Evolutionary conservation across 306 rosid species (phyloP).

Genomic region (Vigna nakashimae): DNA sequence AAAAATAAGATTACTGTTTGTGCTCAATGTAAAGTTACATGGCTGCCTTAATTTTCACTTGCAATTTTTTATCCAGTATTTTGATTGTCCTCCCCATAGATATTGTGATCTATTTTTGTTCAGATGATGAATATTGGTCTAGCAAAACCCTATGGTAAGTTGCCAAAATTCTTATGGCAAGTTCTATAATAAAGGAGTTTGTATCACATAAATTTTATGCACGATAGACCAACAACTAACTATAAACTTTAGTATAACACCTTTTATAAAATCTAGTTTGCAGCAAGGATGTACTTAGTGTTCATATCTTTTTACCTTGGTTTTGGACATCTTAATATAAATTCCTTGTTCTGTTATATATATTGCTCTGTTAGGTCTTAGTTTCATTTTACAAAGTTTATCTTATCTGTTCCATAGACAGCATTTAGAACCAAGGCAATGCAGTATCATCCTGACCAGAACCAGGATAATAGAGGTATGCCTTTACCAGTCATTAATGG

Average conservation of each 20-base stretch:
- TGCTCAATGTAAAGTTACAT: slow-evolving; percentile 12
- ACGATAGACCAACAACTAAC: slow-evolving; percentile 1
- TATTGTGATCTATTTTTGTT: slow-evolving; percentile 2
- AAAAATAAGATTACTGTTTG: slow-evolving; percentile 15
- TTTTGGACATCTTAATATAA: background rate
- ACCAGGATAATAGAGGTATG: slow-evolving; percentile 82
- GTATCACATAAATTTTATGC: background rate
- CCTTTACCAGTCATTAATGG: slow-evolving; percentile 33
- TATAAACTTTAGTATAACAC: background rate
- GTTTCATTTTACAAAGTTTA: slow-evolving; percentile 18
- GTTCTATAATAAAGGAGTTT: slow-evolving; percentile 18
- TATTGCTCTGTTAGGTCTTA: slow-evolving; percentile 10
- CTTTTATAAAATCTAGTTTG: slow-evolving; percentile 4
- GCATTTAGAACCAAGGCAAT: slow-evolving; percentile 88
- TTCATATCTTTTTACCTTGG: slow-evolving; percentile 11
- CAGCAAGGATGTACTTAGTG: slow-evolving; percentile 6
- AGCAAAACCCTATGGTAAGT: slow-evolving; percentile 10
- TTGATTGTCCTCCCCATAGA: slow-evolving; percentile 5
- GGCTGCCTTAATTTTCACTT: slow-evolving; percentile 1
- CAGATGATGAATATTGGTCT: slow-evolving; percentile 2
- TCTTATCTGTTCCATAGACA: slow-evolving; percentile 53
- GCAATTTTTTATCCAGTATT: background rate
- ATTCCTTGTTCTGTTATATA: background rate
- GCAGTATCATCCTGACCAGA: slow-evolving; percentile 93
- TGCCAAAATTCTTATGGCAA: background rate